Evolutionary conservation across 2,329 filamentous ascomycete genomes (phyloP), one percentile per base, ranked within the genome.

Genomic region (Epichloe coenophiala): DNA sequence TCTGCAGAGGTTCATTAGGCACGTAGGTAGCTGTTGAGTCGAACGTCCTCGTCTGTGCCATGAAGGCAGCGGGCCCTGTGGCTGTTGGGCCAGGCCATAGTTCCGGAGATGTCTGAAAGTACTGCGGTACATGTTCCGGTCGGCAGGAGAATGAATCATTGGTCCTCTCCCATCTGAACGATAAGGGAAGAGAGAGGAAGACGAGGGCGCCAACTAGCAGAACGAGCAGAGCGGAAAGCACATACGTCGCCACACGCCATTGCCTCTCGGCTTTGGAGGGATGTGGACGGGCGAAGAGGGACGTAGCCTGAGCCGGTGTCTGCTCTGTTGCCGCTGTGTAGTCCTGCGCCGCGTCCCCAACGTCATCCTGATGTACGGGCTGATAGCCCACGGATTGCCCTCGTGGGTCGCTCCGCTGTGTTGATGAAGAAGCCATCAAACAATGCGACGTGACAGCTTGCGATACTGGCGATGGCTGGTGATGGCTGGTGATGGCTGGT

Each of bases 1-100:
- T 89, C 68, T 87, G 83, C 51, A 89, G 69, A 46, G 85, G 85
- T 46, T 75, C 70, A 59, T 86, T 86, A 12, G 84, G 81, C 35
- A 83, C 78, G 60, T 80, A 88, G 5, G 80, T 74, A 2, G 68
- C 76, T 8, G 79, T 73, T 55, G 85, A 84, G 19, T 82, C 75
- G 39, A 85, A 80, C 1, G 77, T 75, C 56, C 84, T 81, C 6
- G 80, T 86, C 66, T 87, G 78, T 1, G 84, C 85, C 51, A 89
- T 68, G 62, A 87, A 88, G 1, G 85, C 79, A 27, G 83, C 72
- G 51, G 67, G 69, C 13, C 85, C 86, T 1, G 84, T 89, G n/a
- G 80, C 73, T 4, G 81, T 87, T 38, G 83, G 83, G 1, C 83
- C 83, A 64, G 73, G 66, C 71, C 73, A 80, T 43, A 81, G 63